A percentile compares a stretch with the other conserved stretches of the same genome.
Conservation (phyloP, 148 eudicot species). For the Diospyros kaki region DNA sequence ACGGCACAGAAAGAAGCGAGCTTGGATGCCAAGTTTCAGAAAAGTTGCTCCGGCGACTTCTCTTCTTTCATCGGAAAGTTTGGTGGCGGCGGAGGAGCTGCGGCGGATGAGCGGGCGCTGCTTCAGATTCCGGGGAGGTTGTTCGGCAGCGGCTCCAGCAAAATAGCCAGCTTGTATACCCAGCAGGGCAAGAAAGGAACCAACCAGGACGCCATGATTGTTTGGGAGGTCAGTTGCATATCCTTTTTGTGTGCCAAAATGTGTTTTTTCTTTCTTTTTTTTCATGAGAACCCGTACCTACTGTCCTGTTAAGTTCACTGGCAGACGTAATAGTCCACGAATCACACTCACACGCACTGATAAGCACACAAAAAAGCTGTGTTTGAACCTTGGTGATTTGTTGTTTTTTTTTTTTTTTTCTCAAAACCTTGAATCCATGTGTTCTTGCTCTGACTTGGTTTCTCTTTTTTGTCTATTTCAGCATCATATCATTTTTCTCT, state of each 20-base stretch:
- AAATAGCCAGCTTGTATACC: slow-evolving; percentile 39
- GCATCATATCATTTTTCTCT: no score
- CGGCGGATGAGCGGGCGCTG: slow-evolving; percentile 31
- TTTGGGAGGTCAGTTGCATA: slow-evolving; percentile 48
- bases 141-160: slow-evolving; percentile 33
- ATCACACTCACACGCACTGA: no score
- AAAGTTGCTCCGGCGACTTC: slow-evolving; percentile 25
- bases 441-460: no score
- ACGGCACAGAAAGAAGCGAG: slow-evolving; percentile 7
- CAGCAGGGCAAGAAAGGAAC: slow-evolving; percentile 68
- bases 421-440: no score
- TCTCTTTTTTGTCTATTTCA: no score
- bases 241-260: no score
- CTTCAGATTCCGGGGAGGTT: slow-evolving; percentile 39
- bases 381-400: background rate
- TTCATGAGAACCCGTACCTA: no score
- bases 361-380: background rate
- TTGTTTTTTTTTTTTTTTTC: background rate
- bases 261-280: no score
- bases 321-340: no score
- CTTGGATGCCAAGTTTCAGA: slow-evolving; percentile 21
- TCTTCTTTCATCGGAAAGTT: slow-evolving; percentile 28
- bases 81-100: slow-evolving; percentile 14
- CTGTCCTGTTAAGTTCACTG: no score
- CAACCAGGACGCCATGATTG: slow-evolving; percentile 60